Base-by-base conservation (phyloP, 1,139 yeast genomes). In the Suhomyces kunorum region DNA sequence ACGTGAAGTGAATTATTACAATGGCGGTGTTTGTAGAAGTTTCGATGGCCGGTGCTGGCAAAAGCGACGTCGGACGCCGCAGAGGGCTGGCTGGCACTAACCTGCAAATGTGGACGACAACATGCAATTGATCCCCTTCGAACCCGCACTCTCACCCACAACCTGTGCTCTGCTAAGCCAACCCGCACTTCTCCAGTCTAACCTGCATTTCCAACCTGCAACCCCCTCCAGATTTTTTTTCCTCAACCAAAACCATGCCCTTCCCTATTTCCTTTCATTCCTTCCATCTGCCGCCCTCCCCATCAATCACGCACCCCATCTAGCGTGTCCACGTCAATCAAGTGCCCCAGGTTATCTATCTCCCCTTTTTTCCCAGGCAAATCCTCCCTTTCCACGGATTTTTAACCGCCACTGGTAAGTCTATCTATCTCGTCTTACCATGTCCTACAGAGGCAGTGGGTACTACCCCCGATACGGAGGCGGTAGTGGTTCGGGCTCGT, bases 361-460 rank as follows among this genome's bases (percentile, higher is more conserved):
- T 18, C 11, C 25, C 24, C 9, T 4, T 12, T 14, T 15, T 29
- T 18, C 19, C 25, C 32, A 23, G 32, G 32, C 24, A 18, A 18
- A 18, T 12, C 23, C 9, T 15, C 4, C 32, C 4, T 12, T 18
- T 12, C 20, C 22, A 14, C 20, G 13, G n/a, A 23, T 16, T 12
- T 16, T 8, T 12, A 13, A 27, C 29, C 20, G 11, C 32, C 19
- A 18, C 32, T 8, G 14, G 32, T 29, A 17, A 18, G 19, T 16
- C 24, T 18, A 18, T 8, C 11, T 18, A n/a, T 16, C 25, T n/a
- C 24, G 11, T 16, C 24, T 16, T 22, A 25, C 32, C 36, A 51
- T 51, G 55, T 49, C 55, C 15, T 49, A 51, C 38, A 42, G 54
- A 28, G 46, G 45, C 23, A 46, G 50, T 45, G 50, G 50, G 39